Evolutionary conservation across 2,329 filamentous ascomycete genomes (phyloP), one percentile per base, ranked within the genome.

Genomic region (Aureobasidium uvarum): DNA sequence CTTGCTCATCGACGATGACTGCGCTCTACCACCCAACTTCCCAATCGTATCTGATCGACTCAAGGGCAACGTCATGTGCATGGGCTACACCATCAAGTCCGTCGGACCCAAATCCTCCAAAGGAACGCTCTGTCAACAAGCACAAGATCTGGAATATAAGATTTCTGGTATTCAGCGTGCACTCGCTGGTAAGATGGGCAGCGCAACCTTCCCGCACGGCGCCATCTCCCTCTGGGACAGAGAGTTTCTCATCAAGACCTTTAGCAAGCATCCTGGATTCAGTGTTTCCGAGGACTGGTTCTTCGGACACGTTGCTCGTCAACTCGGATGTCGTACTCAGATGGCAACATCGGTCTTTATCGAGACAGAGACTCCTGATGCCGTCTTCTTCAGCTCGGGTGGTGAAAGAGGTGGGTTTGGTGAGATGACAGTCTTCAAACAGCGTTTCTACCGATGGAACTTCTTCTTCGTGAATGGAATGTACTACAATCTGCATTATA

Each of bases 121-220:
- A n/a, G 71, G 71, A 5, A 72, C 69, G 1, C 56, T 70, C 14
- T 70, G 69, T 43, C 70, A 71, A 43, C 70, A 72, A 63, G 80
- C 80, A 0, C 81, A 83, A 66, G 81, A 83, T 70, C 71, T 83
- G 16, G 81, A 83, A 67, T 83, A 83, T 71, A 83, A 83, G 67
- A 73, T 83, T 60, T 79, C 78, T 14, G 81, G 81, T 11, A 72
- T 83, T 2, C 77, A 79, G 62, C 76, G 80, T 31, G 74, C 75
- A 28, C 79, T 82, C 58, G 77, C 78, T 5, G 80, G 80, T 10
- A 77, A 74, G 51, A 68, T 81, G 33, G 81, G 81, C 31, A 80
- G 77, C 59, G 78, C 80, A 1, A 82, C 79, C 0, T 83, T 83
- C 66, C 80, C 81, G 0, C 81, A 83, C 66, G 81, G 81, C 16